Percentiles rank a stretch among this genome's conserved stretches.
Evolutionary conservation across 345 rosid genomes (phyloP).

Genomic region (Abelmoschus esculentus): DNA sequence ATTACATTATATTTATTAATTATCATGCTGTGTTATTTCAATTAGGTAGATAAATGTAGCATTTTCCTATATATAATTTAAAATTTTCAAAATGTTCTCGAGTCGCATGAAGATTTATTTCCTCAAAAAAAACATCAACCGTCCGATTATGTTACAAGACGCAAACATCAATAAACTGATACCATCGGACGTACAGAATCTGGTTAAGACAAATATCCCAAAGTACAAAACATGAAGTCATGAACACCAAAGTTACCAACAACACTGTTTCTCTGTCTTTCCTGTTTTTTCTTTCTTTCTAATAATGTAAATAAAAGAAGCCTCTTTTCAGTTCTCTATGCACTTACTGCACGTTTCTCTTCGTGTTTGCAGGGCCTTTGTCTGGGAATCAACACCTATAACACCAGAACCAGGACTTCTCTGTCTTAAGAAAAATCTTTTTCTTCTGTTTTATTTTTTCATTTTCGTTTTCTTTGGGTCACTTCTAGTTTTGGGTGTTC

Average conservation of each 20-base stretch:
- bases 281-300: background rate
- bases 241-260: background rate
- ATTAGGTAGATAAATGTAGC: background rate
- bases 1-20: too few relatives aligned
- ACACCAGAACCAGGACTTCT: conserved; percentile 9
- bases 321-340: conserved; percentile 15
- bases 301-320: conserved; percentile 9
- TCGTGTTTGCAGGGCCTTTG: conserved; percentile 13
- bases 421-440: conserved; percentile 9
- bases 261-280: background rate
- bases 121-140: conserved; percentile 5
- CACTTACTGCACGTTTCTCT: conserved; percentile 22
- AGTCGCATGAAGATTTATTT: background rate
- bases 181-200: conserved; percentile 34
- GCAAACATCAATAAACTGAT: conserved; percentile 5
- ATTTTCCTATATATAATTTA: conserved; percentile 9
- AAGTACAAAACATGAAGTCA: background rate
- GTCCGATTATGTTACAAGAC: conserved; percentile 13
- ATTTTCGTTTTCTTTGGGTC: background rate
- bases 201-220: conserved; percentile 20
- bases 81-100: background rate
- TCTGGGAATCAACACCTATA: conserved; percentile 8
- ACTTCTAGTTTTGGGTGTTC: background rate
- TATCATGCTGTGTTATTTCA: too few relatives aligned
- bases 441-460: background rate